Conservation (phyloP, 139 green algal genomes). For the Trebouxia sp. region DNA sequence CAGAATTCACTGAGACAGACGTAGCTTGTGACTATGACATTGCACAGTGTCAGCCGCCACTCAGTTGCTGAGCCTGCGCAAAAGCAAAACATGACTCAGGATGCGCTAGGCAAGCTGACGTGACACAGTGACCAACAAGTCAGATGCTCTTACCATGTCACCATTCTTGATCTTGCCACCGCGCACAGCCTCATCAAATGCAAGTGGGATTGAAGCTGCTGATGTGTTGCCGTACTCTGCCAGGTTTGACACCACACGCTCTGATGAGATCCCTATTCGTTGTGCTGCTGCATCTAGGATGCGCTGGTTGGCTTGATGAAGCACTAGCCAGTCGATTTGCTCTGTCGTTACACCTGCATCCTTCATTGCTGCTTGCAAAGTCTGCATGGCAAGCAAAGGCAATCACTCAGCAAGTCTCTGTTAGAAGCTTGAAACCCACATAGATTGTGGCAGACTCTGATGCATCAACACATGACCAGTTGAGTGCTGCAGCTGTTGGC, state of each 20-base stretch:
- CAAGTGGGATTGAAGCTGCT: constrained; percentile 94
- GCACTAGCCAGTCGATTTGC: constrained; percentile 89
- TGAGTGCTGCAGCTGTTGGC: too few species aligned
- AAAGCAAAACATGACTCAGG: neutral
- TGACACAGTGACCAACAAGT: neutral
- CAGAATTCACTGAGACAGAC: neutral
- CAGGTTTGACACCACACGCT: constrained; percentile 83
- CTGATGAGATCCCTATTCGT: constrained; percentile 68
- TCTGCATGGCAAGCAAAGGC: too few species aligned
- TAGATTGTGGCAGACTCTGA: too few species aligned
- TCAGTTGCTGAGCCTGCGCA: neutral
- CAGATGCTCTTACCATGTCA: constrained; percentile 43
- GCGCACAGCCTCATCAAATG: constrained; percentile 92
- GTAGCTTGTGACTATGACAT: neutral
- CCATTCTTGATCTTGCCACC: constrained; percentile 70
- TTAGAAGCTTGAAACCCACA: too few species aligned
- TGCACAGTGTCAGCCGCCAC: too few species aligned
- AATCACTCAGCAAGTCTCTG: too few species aligned
- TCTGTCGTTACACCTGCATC: constrained; percentile 68
- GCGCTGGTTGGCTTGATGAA: constrained; percentile 97
- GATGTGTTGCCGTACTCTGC: constrained; percentile 96
- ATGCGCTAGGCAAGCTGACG: neutral
- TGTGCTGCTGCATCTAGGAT: constrained; percentile 92
- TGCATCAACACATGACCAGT: too few species aligned
- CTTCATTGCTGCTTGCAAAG: constrained; percentile 77